These are phyloP conservation scores for Drechslerella dactyloides DNA, from an alignment of 2,329 filamentous ascomycete species.

Conservation along the genomic window DNA sequence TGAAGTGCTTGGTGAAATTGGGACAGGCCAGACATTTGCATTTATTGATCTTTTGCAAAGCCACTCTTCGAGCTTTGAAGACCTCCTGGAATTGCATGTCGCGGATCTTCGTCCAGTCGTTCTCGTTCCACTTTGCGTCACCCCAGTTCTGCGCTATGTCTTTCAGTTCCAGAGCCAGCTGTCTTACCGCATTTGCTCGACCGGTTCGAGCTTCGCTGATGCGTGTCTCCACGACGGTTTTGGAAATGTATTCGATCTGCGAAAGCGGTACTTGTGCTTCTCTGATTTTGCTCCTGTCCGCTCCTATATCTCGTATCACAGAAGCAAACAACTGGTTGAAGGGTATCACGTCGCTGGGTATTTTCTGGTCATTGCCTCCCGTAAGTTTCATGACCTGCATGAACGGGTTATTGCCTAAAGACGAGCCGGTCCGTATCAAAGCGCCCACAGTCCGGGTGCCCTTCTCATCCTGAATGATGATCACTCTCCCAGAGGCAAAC, in stretches of 20 bases:
- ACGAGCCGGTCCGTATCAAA: constrained; percentile 63
- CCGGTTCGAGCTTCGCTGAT: constrained; percentile 58
- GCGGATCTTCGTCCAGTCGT: constrained; percentile 80
- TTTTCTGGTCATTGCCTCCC: constrained; percentile 50
- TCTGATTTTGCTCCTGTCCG: constrained; percentile 70
- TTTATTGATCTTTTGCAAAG: constrained; percentile 68
- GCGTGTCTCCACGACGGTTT: constrained; percentile 66
- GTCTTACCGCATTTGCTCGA: constrained; percentile 62
- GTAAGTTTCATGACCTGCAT: constrained; percentile 53
- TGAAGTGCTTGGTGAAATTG: constrained; percentile 87
- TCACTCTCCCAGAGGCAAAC: constrained; percentile 75
- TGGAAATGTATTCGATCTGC: constrained; percentile 85
- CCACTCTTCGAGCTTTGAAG: constrained; percentile 71
- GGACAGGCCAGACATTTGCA: constrained; percentile 74
- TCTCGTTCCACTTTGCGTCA: constrained; percentile 78
- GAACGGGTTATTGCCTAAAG: constrained; percentile 65
- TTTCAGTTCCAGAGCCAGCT: constrained; percentile 72
- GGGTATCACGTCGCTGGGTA: constrained; percentile 64
- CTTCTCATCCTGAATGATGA: constrained; percentile 71
- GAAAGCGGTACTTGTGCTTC: constrained; percentile 67
- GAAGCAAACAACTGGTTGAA: constrained; percentile 75
- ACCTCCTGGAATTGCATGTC: constrained; percentile 82
- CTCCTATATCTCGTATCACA: constrained; percentile 72
- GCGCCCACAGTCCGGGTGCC: constrained; percentile 51
- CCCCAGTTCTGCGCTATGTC: constrained; percentile 76